Evolutionary conservation across 148 eudicot genomes (phyloP).

Genomic region (Diospyros kaki): DNA sequence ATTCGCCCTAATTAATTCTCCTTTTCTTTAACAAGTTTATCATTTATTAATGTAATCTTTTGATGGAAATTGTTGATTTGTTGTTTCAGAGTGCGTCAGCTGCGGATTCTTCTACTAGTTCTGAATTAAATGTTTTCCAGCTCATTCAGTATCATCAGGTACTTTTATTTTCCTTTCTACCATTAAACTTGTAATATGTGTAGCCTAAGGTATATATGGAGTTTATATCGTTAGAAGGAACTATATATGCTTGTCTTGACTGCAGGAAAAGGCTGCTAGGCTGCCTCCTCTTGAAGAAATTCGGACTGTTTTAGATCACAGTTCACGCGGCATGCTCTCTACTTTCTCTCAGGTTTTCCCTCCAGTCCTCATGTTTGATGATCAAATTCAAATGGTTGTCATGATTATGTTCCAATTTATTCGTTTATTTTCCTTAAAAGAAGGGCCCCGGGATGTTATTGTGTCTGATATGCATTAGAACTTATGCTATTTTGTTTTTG

Average conservation of each 20-base stretch:
- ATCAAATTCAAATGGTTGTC: neutral
- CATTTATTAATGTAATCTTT: neutral
- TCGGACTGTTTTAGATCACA: conserved; percentile 56
- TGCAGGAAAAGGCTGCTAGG: conserved; percentile 83
- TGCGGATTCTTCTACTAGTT: conserved; percentile 29
- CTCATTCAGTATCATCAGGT: conserved; percentile 91
- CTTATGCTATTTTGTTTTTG: too few species aligned
- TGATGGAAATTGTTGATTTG: neutral
- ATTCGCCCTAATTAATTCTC: too few species aligned
- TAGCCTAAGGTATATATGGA: neutral
- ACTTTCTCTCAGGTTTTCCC: conserved; percentile 76
- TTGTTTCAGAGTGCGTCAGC: conserved; percentile 35
- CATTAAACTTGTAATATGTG: neutral
- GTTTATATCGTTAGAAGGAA: neutral
- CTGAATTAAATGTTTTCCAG: conserved; percentile 41
- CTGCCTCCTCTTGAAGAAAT: conserved; percentile 72
- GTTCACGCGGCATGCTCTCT: conserved; percentile 73
- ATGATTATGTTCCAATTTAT: too few species aligned
- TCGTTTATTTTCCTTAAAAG: too few species aligned
- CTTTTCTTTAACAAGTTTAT: too few species aligned
- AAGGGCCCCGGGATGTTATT: too few species aligned
- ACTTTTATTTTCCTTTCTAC: neutral
- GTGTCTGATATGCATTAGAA: too few species aligned
- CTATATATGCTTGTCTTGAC: neutral
- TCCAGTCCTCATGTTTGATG: neutral